Evolutionary conservation across 257 asterid species (phyloP).

Genomic region (Nemophila menziesii): DNA sequence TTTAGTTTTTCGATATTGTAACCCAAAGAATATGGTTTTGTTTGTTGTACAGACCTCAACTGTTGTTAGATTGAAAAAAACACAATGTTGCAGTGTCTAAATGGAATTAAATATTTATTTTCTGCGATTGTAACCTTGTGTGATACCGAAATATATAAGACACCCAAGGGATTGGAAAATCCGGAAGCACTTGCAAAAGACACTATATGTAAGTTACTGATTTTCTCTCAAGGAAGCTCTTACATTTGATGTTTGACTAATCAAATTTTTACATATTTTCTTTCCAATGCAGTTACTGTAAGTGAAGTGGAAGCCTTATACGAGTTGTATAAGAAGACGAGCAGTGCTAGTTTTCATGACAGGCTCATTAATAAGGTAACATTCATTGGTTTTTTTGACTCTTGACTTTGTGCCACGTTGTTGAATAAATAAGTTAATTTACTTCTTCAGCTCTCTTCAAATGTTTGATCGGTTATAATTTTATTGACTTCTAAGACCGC

Average conservation of each 20-base stretch:
- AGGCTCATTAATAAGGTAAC: too few species aligned
- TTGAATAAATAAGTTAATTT: too few species aligned
- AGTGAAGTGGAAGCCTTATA: slow-evolving; percentile 97
- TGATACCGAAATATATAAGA: slow-evolving; percentile 48
- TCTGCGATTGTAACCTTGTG: slow-evolving; percentile 46
- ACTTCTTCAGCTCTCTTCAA: too few species aligned
- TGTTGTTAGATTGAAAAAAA: slow-evolving; percentile 32
- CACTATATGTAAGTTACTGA: neutral
- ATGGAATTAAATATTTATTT: slow-evolving; percentile 40
- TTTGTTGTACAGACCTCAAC: slow-evolving; percentile 31
- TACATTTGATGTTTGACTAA: too few species aligned
- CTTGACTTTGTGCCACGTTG: too few species aligned
- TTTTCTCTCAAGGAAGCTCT: too few species aligned
- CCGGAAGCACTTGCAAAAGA: slow-evolving; percentile 66
- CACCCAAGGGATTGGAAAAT: slow-evolving; percentile 49
- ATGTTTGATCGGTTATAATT: too few species aligned
- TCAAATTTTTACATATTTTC: slow-evolving; percentile 9
- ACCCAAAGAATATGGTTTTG: neutral
- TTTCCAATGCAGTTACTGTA: slow-evolving; percentile 65
- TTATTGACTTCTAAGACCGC: too few species aligned
- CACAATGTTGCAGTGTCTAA: slow-evolving; percentile 58
- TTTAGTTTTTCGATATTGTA: neutral
- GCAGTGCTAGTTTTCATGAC: slow-evolving; percentile 97
- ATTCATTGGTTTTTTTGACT: too few species aligned
- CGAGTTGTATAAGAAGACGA: slow-evolving; percentile 88